Evolutionary conservation across 352 stramenopile genomes (phyloP), one percentile per base, ranked within the genome.

Genomic region (Phytophthora multivora): DNA sequence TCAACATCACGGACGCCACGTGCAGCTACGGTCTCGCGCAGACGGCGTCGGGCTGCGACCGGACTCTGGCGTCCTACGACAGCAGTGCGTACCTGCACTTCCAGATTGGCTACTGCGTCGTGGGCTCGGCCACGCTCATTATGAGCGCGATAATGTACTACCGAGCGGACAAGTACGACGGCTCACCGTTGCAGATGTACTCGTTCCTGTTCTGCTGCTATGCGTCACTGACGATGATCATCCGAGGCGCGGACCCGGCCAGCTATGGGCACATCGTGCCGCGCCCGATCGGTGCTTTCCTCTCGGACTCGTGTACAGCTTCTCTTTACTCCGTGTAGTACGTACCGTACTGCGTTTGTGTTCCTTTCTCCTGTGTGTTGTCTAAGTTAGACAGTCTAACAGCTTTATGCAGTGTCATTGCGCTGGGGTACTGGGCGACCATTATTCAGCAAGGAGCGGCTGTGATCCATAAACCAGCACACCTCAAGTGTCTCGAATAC

Each of bases 321-420:
- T 67, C 79, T 43, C 57, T 89, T 18, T 86, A 77, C 67, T 80
- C 79, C 1, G 73, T 89, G 49, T 86, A 80, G 74, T 83, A 67
- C 45, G 74, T 77, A 39, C 6, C 11, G 28, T 11, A 33, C 28
- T 33, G 11, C 25, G 18, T 12, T 50, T 60, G 9, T 39, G 21
- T 41, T 47, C 38, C 10, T 28, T 13, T 23, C 11, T 26, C 3
- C 11, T 8, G 10, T 40, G 13, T 30, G 51, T 56, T 46, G 23
- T 57, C n/a, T 45, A 49, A 35, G n/a, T n/a, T n/a, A n/a, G n/a
- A n/a, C n/a, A n/a, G n/a, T n/a, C n/a, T n/a, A n/a, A n/a, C n/a
- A n/a, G n/a, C n/a, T 26, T 36, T 48, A 12, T 48, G 21, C 39
- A 82, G 73, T 59, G 74, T 89, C 54, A 63, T 87, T 57, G 74